A percentile compares a stretch with the other conserved stretches of the same genome.
Conservation (phyloP, 2,329 filamentous ascomycete species). For the Fusarium sp. region DNA sequence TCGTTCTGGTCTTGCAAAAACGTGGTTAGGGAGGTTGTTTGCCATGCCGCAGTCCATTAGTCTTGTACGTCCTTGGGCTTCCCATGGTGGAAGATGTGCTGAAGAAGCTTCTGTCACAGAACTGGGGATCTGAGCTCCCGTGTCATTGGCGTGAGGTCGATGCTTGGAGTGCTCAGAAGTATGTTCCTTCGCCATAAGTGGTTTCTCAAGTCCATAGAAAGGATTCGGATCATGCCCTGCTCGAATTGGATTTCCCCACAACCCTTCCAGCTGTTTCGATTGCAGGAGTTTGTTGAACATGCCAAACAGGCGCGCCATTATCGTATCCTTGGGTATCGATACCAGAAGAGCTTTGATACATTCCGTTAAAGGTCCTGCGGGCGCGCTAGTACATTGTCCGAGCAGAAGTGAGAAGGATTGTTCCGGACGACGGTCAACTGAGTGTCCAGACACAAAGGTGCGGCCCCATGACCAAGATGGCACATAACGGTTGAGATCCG, state of each 20-base stretch:
- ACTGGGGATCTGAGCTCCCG: accelerated
- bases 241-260: constrained; percentile 43
- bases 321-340: constrained; percentile 29
- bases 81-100: constrained; percentile 5
- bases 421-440: constrained; percentile 34
- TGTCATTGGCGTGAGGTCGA: accelerated
- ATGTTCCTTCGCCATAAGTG: neutral
- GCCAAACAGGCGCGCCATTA: constrained; percentile 24
- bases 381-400: constrained; percentile 41
- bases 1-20: constrained; percentile 31
- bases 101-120: accelerated
- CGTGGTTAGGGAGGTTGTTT: constrained; percentile 39
- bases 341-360: constrained; percentile 39
- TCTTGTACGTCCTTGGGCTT: constrained; percentile 35
- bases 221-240: constrained; percentile 44
- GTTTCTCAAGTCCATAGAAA: constrained; percentile 35
- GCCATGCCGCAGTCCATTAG: constrained; percentile 44
- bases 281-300: constrained; percentile 20
- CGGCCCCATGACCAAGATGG: constrained; percentile 44
- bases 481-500: constrained; percentile 34
- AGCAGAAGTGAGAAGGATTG: constrained; percentile 36
- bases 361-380: constrained; percentile 29
- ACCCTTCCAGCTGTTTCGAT: constrained; percentile 28
- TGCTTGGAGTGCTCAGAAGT: neutral
- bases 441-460: constrained; percentile 36